Evolutionary conservation across 352 stramenopile genomes (phyloP).

Genomic region (Pythium dissimile): DNA sequence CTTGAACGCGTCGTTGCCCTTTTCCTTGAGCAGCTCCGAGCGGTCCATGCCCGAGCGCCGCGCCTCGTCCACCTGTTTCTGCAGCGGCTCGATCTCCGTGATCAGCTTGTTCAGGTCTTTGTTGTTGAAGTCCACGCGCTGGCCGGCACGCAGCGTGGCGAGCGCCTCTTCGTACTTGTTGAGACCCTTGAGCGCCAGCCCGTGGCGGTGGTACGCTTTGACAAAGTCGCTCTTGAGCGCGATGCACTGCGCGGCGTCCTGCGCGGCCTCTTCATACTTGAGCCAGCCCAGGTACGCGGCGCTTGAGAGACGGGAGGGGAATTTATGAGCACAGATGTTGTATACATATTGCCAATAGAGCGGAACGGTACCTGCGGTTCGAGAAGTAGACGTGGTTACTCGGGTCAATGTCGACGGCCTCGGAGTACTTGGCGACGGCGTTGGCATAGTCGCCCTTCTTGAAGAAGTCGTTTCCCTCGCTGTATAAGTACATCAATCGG

Average conservation of each 20-base stretch:
- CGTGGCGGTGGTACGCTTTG: constrained; percentile 95
- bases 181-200: constrained; percentile 88
- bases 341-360: not conserved
- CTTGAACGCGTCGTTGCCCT: constrained; percentile 94
- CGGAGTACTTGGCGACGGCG: constrained; percentile 92
- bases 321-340: not conserved
- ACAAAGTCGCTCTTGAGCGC: constrained; percentile 92
- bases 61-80: constrained; percentile 55
- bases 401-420: constrained; percentile 87
- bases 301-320: constrained; percentile 20
- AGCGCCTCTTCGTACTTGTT: constrained; percentile 80
- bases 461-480: constrained; percentile 94
- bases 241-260: constrained; percentile 88
- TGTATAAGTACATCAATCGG: constrained; percentile 26
- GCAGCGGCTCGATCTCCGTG: constrained; percentile 77
- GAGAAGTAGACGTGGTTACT: constrained; percentile 93
- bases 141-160: constrained; percentile 63
- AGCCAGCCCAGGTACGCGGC: constrained; percentile 59
- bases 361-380: constrained; percentile 74
- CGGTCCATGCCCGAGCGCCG: constrained; percentile 70
- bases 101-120: constrained; percentile 79
- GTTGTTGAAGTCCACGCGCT: constrained; percentile 85
- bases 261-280: constrained; percentile 81
- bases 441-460: constrained; percentile 87
- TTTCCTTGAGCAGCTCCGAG: constrained; percentile 91